phyloP scores from a whole-genome alignment of 2,329 filamentous ascomycete species.

The Herpotrichia juniperi region DNA sequence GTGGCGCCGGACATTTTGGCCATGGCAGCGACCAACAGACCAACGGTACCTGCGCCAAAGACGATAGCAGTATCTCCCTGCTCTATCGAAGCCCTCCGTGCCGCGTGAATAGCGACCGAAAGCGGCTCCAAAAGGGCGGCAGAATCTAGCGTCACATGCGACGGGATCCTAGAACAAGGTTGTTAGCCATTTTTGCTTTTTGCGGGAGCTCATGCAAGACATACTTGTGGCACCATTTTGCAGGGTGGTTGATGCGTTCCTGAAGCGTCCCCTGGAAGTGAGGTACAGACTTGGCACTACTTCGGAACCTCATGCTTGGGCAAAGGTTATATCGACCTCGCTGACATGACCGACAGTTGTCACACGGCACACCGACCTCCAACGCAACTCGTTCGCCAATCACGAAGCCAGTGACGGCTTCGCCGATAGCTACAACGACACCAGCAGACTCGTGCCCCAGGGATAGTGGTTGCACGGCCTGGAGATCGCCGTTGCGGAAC shows the following conservation, averaged over 20 bases:
- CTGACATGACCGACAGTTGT: slow-evolving; percentile 50
- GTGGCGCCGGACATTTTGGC: slow-evolving; percentile 49
- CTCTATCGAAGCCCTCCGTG: slow-evolving; percentile 72
- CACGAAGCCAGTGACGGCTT: slow-evolving; percentile 44
- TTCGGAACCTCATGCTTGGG: slow-evolving; percentile 50
- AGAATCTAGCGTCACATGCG: slow-evolving; percentile 47
- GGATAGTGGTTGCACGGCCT: slow-evolving; percentile 68
- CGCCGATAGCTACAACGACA: slow-evolving; percentile 46
- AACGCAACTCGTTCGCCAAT: slow-evolving; percentile 50
- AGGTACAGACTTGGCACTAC: slow-evolving; percentile 51
- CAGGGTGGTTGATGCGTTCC: slow-evolving; percentile 51
- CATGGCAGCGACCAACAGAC: slow-evolving; percentile 48
- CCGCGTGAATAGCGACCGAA: slow-evolving; percentile 84
- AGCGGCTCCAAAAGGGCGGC: slow-evolving; percentile 63
- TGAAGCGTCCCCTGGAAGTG: slow-evolving; percentile 52
- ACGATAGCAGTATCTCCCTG: slow-evolving; percentile 81
- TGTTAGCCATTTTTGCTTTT: slow-evolving; percentile 33
- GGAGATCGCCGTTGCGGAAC: slow-evolving; percentile 73
- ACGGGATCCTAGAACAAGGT: slow-evolving; percentile 43
- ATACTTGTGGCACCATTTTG: slow-evolving; percentile 53
- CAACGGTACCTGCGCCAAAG: slow-evolving; percentile 78
- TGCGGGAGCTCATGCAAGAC: slow-evolving; percentile 38
- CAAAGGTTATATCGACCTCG: slow-evolving; percentile 51
- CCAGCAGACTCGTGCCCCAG: slow-evolving; percentile 55
- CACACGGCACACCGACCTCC: slow-evolving; percentile 50